These are phyloP conservation scores for Ascodesmis nigricans DNA, from an alignment of 495 filamentous ascomycete species.

Conservation along the genomic window DNA sequence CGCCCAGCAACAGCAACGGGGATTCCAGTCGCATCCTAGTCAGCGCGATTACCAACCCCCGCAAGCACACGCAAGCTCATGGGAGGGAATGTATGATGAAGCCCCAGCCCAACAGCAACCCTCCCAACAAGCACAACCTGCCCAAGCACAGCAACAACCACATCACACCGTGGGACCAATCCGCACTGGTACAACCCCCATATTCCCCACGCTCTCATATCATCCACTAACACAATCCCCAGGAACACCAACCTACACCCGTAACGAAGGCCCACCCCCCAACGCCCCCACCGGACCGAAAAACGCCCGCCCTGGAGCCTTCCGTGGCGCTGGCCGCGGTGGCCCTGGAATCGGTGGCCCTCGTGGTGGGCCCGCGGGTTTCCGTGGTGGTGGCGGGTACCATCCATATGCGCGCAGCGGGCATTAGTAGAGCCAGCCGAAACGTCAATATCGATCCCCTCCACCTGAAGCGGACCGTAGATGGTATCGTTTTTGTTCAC, in stretches of 20 bases:
- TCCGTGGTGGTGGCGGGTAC: conserved; percentile 7
- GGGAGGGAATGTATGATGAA: conserved; percentile 99
- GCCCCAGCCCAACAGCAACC: conserved; percentile 54
- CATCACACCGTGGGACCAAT: too few species aligned
- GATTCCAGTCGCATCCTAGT: conserved; percentile 21
- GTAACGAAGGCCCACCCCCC: conserved; percentile 47
- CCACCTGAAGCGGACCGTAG: too few species aligned
- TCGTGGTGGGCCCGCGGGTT: conserved; percentile 8
- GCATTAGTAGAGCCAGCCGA: too few species aligned
- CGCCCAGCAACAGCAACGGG: conserved; percentile 19
- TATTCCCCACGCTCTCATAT: conserved; percentile 6
- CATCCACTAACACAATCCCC: conserved; percentile 9
- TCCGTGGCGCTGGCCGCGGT: conserved; percentile 84
- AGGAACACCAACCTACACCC: too few species aligned
- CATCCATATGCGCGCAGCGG: too few species aligned
- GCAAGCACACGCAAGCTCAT: conserved; percentile 29
- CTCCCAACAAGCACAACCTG: conserved; percentile 7
- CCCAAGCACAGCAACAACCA: too few species aligned
- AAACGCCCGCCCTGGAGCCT: conserved; percentile 84
- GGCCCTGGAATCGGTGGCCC: conserved; percentile 26
- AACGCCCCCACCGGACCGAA: conserved; percentile 92
- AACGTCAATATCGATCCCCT: too few species aligned
- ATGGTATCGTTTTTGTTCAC: too few species aligned
- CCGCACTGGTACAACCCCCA: too few species aligned
- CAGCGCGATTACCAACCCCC: conserved; percentile 22